Evolutionary conservation across 106 monocot species (phyloP), one percentile per base, ranked within the genome.

Genomic region (Agapanthus africanus): DNA sequence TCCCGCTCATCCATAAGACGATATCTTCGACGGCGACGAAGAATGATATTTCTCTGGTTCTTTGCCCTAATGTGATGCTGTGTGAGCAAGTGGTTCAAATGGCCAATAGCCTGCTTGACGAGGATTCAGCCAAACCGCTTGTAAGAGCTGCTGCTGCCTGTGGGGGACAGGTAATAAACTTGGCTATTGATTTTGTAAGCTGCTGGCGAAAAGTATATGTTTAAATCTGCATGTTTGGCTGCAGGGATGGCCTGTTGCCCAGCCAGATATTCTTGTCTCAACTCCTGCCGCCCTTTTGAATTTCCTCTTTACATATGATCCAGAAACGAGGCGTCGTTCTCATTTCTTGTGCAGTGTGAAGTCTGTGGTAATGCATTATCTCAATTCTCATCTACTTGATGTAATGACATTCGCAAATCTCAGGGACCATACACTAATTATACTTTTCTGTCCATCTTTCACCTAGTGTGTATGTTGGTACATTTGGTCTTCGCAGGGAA

Each of bases 261-360:
- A 69, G 62, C 87, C 92, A 23, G 83, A 99, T 76, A 80, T 93
- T 68, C 54, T 99, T 34, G 99, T 99, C 46, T 92, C 99, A 34
- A 99, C 99, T 78, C 99, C 92, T 70, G 99, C 79, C 76, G 89
- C 99, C 50, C 90, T 99, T 78, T 81, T 99, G 68, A 99, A 99
- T 77, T 84, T 76, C 37, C 79, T 99, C 10, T 93, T 71, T 72
- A 84, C 82, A 61, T 82, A 80, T 74, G 90, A 89, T 36, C 72
- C 80, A 27, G 90, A 87, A 76, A 87, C 70, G 74, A 84, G 59
- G 57, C 79, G 87, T 1, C 88, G 87, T 30, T 79, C 81, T 46
- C 71, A 69, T 40, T 93, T 99, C 54, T 36, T 90, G 38, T 87
- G 79, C 11, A 68, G 68, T 77, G 83, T 93, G 54, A 93, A 90